Conservation (phyloP, 148 eudicot species). For the Chenopodium berlandieri region DNA sequence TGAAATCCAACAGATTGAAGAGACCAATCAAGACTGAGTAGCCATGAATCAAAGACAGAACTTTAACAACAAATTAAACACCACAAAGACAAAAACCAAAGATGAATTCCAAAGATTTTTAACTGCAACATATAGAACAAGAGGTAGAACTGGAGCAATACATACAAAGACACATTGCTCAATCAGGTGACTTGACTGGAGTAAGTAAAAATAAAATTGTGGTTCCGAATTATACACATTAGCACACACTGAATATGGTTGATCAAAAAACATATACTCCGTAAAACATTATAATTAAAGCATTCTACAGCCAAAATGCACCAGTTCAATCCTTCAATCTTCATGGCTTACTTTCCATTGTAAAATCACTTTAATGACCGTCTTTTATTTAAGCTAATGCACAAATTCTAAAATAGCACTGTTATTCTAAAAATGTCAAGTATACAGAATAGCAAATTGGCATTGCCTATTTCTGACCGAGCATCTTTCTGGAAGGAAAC, state of each 20-base stretch:
- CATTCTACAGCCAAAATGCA: neutral
- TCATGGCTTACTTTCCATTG: neutral
- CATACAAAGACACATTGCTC: neutral
- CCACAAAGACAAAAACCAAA: neutral
- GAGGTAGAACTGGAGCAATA: neutral
- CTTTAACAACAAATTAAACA: neutral
- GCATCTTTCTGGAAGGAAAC: neutral
- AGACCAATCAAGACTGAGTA: neutral
- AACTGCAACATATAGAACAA: no score
- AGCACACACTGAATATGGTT: neutral
- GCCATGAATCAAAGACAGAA: neutral
- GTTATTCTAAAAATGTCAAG: neutral
- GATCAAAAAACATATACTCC: no score
- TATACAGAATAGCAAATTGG: neutral
- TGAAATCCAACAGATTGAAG: neutral
- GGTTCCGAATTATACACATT: neutral
- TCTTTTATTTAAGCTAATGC: neutral
- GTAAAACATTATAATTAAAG: no score
- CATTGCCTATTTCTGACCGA: neutral
- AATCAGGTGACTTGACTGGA: no score
- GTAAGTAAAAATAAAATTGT: no score
- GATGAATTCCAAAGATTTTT: neutral
- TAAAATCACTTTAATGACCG: neutral
- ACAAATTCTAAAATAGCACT: neutral
- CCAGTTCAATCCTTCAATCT: neutral